Conservation (phyloP, 148 eudicot genomes). For the Amaranthus hypochondriacus region DNA sequence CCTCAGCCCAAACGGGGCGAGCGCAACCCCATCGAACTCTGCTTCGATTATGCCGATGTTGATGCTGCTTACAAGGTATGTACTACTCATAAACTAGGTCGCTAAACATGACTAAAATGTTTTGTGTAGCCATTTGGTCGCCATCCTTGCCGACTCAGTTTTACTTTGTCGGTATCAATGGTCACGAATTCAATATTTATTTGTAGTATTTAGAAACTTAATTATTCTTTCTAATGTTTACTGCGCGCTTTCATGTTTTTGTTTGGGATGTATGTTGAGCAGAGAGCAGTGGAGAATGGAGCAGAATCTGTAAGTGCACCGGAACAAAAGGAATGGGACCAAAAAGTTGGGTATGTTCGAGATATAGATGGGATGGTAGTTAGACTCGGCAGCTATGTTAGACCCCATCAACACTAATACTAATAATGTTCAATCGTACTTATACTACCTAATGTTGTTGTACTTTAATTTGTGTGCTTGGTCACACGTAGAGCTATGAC, state of each 20-base stretch:
- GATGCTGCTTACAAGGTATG: conserved; percentile 79
- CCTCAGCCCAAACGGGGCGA: conserved; percentile 29
- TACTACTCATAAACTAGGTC: background rate
- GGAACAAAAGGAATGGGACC: conserved; percentile 86
- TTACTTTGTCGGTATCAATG: too few species aligned
- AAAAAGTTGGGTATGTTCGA: conserved; percentile 85
- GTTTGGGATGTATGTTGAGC: conserved; percentile 2
- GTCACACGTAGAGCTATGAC: too few species aligned
- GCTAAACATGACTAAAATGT: too few species aligned
- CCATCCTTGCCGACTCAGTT: too few species aligned
- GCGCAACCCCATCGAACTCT: conserved; percentile 63
- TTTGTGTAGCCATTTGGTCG: background rate
- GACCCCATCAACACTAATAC: conserved; percentile 12
- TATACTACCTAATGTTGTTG: too few species aligned
- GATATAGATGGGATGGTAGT: conserved; percentile 76
- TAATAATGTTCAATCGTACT: too few species aligned
- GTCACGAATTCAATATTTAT: too few species aligned
- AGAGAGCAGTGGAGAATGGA: conserved; percentile 91
- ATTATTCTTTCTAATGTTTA: too few species aligned
- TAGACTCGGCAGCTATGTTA: conserved; percentile 67
- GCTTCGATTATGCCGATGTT: conserved; percentile 69
- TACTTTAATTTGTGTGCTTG: too few species aligned
- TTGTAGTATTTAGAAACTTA: too few species aligned
- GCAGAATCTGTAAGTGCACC: conserved; percentile 70
- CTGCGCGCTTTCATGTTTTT: background rate